Evolutionary conservation across 371 early-diverging fungal species (phyloP).

Genomic region (Amoeboaphelidium protococcarum): DNA sequence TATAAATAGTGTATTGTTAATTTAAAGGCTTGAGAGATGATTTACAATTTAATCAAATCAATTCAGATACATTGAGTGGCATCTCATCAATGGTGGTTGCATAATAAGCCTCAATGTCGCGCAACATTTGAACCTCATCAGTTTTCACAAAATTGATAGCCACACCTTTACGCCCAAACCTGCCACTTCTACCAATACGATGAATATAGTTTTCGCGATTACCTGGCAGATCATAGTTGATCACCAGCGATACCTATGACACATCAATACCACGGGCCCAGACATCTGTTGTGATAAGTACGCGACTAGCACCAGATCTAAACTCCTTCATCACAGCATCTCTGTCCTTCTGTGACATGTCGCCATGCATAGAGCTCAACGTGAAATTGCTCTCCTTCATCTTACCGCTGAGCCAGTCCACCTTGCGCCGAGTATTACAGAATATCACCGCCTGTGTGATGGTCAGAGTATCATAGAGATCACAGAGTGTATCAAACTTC

Average conservation of each 20-base stretch:
- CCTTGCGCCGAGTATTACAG: conserved; percentile 81
- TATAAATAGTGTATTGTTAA: too few relatives aligned
- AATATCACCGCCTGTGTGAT: conserved; percentile 90
- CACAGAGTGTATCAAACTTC: conserved; percentile 69
- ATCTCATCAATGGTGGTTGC: conserved; percentile 87
- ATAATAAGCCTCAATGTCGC: conserved; percentile 92
- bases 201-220: conserved; percentile 94
- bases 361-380: conserved; percentile 56
- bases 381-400: conserved; percentile 59
- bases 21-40: too few relatives aligned
- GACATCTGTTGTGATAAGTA: conserved; percentile 93
- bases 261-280: conserved; percentile 98
- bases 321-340: conserved; percentile 17
- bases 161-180: conserved; percentile 99
- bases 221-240: conserved; percentile 92
- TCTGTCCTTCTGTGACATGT: conserved; percentile 18
- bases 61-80: conserved; percentile 64
- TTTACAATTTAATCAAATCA: too few relatives aligned
- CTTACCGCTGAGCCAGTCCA: conserved; percentile 65
- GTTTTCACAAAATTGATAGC: conserved; percentile 95
- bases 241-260: conserved; percentile 94
- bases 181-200: conserved; percentile 97
- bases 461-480: conserved; percentile 68
- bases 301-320: conserved; percentile 42
- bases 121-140: conserved; percentile 74